Evolutionary conservation across 306 rosid genomes (phyloP).

Genomic region (Ochetophila trinervis): DNA sequence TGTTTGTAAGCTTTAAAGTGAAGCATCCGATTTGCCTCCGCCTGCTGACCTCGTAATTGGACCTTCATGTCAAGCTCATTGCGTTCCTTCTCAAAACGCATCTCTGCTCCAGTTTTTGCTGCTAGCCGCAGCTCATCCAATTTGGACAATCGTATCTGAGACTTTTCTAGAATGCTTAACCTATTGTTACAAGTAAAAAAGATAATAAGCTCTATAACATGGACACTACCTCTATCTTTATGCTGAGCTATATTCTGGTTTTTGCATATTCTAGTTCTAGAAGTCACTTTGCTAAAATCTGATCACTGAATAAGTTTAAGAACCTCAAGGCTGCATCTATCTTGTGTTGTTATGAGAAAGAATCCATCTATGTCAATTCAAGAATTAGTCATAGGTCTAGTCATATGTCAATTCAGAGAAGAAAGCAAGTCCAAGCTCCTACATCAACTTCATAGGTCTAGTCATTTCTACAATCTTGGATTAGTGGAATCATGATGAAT

Average conservation of each 20-base stretch:
- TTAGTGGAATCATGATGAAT: too few relatives aligned
- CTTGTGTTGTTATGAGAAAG: too few relatives aligned
- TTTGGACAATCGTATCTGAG: slow-evolving; percentile 79
- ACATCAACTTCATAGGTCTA: too few relatives aligned
- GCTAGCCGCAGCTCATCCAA: slow-evolving; percentile 79
- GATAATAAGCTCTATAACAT: slow-evolving; percentile 2
- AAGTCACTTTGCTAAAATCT: too few relatives aligned
- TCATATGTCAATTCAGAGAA: too few relatives aligned
- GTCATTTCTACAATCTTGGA: too few relatives aligned
- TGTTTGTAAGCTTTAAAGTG: slow-evolving; percentile 69
- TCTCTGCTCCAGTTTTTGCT: slow-evolving; percentile 65
- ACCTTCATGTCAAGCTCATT: slow-evolving; percentile 65
- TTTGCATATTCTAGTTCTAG: background rate
- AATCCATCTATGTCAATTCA: too few relatives aligned
- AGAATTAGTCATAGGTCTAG: too few relatives aligned
- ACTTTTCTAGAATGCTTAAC: slow-evolving; percentile 71
- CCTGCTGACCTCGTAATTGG: slow-evolving; percentile 77
- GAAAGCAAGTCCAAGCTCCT: too few relatives aligned
- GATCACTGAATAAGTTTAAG: too few relatives aligned
- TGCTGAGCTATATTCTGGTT: background rate
- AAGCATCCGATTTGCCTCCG: slow-evolving; percentile 82
- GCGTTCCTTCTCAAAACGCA: slow-evolving; percentile 66
- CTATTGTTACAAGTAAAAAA: slow-evolving; percentile 39
- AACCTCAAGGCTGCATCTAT: too few relatives aligned
- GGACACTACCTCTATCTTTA: background rate